These are phyloP conservation scores for Fusarium solani-melongenae DNA, from an alignment of 2,329 filamentous ascomycete species.

Conservation along the genomic window DNA sequence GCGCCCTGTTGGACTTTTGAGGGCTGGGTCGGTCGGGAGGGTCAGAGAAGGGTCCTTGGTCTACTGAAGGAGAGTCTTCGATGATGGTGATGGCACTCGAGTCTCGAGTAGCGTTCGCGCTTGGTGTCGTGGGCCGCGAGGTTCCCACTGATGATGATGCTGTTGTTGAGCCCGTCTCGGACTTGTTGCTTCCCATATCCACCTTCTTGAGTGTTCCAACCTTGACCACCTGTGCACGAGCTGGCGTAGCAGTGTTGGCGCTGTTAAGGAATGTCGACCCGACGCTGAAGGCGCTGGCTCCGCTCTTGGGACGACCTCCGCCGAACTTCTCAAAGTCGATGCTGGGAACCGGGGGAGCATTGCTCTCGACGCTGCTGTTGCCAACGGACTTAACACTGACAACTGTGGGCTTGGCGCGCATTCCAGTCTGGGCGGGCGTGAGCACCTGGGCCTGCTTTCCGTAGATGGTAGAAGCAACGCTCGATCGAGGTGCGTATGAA, in stretches of 20 bases:
- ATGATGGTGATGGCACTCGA: conserved; percentile 61
- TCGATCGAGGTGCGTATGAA: conserved; percentile 71
- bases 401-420: conserved; percentile 88
- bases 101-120: conserved; percentile 46
- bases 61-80: conserved; percentile 60
- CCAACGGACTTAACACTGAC: conserved; percentile 87
- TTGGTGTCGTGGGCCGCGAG: conserved; percentile 38
- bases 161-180: conserved; percentile 45
- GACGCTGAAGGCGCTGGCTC: conserved; percentile 71
- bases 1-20: conserved; percentile 50
- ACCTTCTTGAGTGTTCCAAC: conserved; percentile 65
- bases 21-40: conserved; percentile 54
- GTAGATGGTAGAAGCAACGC: conserved; percentile 93
- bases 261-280: conserved; percentile 76
- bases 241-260: conserved; percentile 68
- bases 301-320: conserved; percentile 61
- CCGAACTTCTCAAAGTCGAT: conserved; percentile 74
- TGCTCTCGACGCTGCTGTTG: conserved; percentile 62
- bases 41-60: conserved; percentile 70
- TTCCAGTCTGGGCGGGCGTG: conserved; percentile 85
- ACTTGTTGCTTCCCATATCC: conserved; percentile 52
- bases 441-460: conserved; percentile 88
- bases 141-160: conserved; percentile 37
- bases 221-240: conserved; percentile 69
- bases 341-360: conserved; percentile 77